A percentile compares a stretch with the other conserved stretches of the same genome.
Conservation (phyloP, 768 basidiomycete genomes). For the Suillus plorans region DNA sequence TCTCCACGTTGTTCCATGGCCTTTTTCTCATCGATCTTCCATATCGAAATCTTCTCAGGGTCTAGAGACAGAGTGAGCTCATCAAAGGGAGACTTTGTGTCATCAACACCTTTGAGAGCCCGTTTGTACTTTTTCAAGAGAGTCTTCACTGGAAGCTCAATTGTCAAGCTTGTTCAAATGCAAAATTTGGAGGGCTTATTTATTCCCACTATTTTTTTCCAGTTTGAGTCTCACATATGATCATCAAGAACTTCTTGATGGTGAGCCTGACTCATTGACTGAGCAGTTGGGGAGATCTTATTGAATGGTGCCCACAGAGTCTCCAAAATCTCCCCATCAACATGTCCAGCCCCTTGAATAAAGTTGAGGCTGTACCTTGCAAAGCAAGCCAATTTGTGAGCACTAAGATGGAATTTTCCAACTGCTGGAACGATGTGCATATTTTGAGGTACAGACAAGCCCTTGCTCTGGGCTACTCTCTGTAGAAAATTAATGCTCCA, state of each 20-base stretch:
- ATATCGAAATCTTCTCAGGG: not conserved
- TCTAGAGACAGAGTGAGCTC: not conserved
- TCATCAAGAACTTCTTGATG: slow-evolving; percentile 29
- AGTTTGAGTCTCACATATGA: slow-evolving; percentile 34
- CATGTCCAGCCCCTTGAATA: too few species aligned
- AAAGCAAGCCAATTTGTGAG: slow-evolving; percentile 17
- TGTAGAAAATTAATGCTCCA: slow-evolving; percentile 19
- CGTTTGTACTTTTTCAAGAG: not conserved
- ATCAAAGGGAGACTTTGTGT: not conserved
- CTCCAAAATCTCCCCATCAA: too few species aligned
- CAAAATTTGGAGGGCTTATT: slow-evolving; percentile 10
- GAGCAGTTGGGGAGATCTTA: too few species aligned
- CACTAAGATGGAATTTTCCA: slow-evolving; percentile 32
- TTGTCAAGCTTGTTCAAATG: not conserved
- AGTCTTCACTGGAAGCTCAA: not conserved
- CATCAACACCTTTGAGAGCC: not conserved
- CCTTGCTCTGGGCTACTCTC: not conserved
- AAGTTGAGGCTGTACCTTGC: too few species aligned
- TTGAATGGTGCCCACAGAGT: too few species aligned
- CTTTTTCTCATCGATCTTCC: not conserved
- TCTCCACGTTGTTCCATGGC: not conserved
- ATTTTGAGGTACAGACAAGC: not conserved
- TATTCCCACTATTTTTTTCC: slow-evolving; percentile 29
- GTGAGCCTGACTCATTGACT: slow-evolving; percentile 10
- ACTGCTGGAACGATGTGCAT: slow-evolving; percentile 18